A percentile compares a stretch with the other conserved stretches of the same genome.
Evolutionary conservation across 2,329 filamentous ascomycete species (phyloP).

Genomic region (Fusarium sp.): DNA sequence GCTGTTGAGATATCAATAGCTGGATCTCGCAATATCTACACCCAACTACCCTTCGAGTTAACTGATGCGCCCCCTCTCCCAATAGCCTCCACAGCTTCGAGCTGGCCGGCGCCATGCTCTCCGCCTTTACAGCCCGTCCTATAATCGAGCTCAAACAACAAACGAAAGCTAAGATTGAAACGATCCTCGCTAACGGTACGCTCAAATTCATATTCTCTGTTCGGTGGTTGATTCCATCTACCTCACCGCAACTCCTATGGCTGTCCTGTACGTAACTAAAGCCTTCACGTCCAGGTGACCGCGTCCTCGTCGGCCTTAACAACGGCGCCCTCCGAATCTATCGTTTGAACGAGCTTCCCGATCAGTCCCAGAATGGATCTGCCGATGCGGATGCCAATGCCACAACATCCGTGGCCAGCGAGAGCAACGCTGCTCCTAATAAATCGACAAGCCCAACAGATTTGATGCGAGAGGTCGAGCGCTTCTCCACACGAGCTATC

Average conservation of each 20-base stretch:
- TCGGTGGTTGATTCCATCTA: not conserved
- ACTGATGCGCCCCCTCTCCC: conserved; percentile 48
- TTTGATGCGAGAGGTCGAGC: conserved; percentile 89
- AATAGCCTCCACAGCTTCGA: conserved; percentile 50
- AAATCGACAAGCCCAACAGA: conserved; percentile 72
- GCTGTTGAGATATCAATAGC: not conserved
- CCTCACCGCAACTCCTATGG: not conserved
- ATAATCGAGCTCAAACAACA: conserved; percentile 96
- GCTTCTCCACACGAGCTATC: conserved; percentile 89
- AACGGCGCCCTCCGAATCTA: conserved; percentile 91
- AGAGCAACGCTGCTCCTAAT: conserved; percentile 45
- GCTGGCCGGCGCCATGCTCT: conserved; percentile 79
- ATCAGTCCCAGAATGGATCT: conserved; percentile 51
- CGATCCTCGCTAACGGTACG: conserved; percentile 87
- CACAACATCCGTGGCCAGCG: conserved; percentile 47
- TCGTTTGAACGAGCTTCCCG: conserved; percentile 78
- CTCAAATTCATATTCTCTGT: not conserved
- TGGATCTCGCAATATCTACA: not conserved
- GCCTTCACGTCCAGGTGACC: conserved; percentile 71
- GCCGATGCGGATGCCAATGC: conserved; percentile 45
- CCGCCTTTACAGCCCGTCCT: conserved; percentile 94
- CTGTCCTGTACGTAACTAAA: conserved; percentile 13
- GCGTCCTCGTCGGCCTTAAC: conserved; percentile 90
- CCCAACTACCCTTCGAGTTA: not conserved
- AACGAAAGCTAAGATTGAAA: conserved; percentile 98